phyloP scores from a whole-genome alignment of 176 grass and related monocot species.

The Miscanthus lutarioriparius region DNA sequence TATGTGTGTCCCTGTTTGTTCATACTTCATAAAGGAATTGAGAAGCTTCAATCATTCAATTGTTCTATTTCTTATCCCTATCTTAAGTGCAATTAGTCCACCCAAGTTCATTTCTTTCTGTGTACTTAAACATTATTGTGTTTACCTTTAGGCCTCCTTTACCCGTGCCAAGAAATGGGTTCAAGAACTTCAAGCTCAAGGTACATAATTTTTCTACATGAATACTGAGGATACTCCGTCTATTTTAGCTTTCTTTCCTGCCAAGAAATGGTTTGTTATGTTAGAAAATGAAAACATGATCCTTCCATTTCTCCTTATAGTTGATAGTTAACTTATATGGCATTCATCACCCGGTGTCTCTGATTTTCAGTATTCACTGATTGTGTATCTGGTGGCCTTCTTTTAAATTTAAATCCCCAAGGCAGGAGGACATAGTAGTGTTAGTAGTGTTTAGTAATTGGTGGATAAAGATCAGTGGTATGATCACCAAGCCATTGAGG shows the following conservation, averaged over 20 bases:
- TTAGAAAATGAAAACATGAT: not conserved
- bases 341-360: not conserved
- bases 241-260: slow-evolving; percentile 9
- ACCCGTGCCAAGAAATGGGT: slow-evolving; percentile 95
- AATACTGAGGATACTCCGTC: not conserved
- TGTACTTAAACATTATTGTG: slow-evolving; percentile 2
- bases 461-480: not conserved
- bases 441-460: not conserved
- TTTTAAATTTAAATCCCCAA: not conserved
- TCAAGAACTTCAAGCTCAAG: slow-evolving; percentile 92
- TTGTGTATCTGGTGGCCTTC: not conserved
- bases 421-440: not conserved
- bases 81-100: slow-evolving; percentile 11
- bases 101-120: not conserved
- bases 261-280: not conserved
- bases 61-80: not conserved
- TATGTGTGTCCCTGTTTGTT: not conserved
- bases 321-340: slow-evolving; percentile 9
- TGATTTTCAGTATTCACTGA: slow-evolving; percentile 12
- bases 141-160: slow-evolving; percentile 72
- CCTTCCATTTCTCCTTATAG: not conserved
- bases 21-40: not conserved
- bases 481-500: not conserved
- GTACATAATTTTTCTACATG: slow-evolving; percentile 41
- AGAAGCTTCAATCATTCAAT: not conserved